Conservation (phyloP, 1,139 yeast species). For the Saccharomyces hybrid region DNA sequence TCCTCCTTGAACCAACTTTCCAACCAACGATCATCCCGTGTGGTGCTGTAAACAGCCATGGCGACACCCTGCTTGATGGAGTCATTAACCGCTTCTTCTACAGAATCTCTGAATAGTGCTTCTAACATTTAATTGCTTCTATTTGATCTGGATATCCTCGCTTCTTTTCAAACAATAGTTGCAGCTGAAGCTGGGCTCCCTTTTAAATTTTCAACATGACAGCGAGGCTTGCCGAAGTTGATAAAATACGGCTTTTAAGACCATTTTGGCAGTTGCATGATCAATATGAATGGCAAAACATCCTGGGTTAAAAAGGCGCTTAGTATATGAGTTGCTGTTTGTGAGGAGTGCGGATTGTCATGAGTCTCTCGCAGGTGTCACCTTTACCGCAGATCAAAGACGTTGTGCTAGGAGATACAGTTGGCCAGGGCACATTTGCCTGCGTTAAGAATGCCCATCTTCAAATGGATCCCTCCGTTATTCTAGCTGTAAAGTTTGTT, state of each 20-base stretch:
- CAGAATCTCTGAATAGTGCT: constrained; percentile 17
- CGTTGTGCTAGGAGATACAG: constrained; percentile 34
- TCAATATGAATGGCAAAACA: not conserved
- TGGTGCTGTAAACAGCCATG: constrained; percentile 20
- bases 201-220: not conserved
- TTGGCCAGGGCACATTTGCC: constrained; percentile 45
- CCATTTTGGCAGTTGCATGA: not conserved
- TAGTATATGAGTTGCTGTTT: not conserved
- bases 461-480: constrained; percentile 26
- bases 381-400: constrained; percentile 33
- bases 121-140: constrained; percentile 21
- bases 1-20: constrained; percentile 28
- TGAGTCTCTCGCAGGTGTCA: constrained; percentile 29
- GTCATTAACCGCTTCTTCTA: constrained; percentile 20
- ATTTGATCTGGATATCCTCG: not conserved
- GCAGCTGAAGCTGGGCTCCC: not conserved
- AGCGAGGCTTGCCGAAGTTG: not conserved
- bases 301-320: not conserved
- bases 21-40: constrained; percentile 18
- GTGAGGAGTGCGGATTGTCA: not conserved
- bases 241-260: not conserved
- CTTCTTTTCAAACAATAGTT: not conserved
- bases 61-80: constrained; percentile 18
- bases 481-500: constrained; percentile 52
- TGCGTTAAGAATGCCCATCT: constrained; percentile 34